Conservation (phyloP, 805 yeast species). For the Cyberlindnera misumaiensis region DNA sequence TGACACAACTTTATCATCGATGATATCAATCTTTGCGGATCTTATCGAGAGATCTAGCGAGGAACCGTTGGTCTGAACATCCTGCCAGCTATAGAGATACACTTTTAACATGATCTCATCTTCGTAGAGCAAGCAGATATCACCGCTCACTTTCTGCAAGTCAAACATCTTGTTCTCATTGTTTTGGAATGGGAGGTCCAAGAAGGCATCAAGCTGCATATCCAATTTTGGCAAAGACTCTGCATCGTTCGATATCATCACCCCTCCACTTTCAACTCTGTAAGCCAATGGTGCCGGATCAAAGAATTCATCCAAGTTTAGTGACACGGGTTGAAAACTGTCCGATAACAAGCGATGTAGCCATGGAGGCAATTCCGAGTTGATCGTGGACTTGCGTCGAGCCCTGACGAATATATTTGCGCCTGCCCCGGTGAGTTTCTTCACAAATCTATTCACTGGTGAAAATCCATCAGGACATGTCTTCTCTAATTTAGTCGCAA, state of each 20-base stretch:
- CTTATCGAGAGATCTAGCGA: constrained; percentile 6
- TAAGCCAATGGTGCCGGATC: neutral
- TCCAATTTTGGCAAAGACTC: constrained; percentile 5
- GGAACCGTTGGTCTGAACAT: constrained; percentile 8
- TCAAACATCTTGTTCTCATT: constrained; percentile 6
- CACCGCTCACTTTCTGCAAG: constrained; percentile 11
- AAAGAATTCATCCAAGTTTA: neutral
- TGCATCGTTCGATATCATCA: constrained; percentile 6
- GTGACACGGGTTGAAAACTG: constrained; percentile 8
- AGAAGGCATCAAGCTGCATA: neutral
- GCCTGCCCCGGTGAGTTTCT: constrained; percentile 1
- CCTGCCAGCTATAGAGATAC: constrained; percentile 18
- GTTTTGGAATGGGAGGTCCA: constrained; percentile 10
- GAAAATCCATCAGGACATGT: constrained; percentile 17
- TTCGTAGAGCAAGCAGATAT: constrained; percentile 7
- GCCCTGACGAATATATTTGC: constrained; percentile 9
- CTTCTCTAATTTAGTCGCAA: constrained; percentile 5
- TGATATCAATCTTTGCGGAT: constrained; percentile 14
- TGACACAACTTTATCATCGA: constrained; percentile 12
- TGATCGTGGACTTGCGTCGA: constrained; percentile 5
- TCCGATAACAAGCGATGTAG: constrained; percentile 8
- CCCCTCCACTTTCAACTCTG: constrained; percentile 1
- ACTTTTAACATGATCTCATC: constrained; percentile 11
- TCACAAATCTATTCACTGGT: constrained; percentile 13
- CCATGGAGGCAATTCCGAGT: constrained; percentile 14